Conservation (phyloP, 768 basidiomycete species). For the Kwoniella sp. region DNA sequence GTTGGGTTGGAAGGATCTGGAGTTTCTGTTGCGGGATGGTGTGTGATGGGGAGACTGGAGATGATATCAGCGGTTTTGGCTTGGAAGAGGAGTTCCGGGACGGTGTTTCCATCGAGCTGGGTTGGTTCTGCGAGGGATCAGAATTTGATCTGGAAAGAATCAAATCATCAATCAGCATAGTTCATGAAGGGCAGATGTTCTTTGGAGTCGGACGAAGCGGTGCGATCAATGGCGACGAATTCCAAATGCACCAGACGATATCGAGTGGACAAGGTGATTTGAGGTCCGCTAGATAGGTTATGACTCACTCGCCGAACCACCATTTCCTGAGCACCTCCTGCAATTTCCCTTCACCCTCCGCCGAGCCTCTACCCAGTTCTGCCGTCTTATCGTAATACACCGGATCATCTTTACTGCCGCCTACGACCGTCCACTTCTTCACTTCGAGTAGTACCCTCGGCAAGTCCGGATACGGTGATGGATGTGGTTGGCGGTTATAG, state of each 20-base stretch:
- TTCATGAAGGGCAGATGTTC: no score
- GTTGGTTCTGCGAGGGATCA: conserved; percentile 16
- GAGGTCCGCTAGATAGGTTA: neutral
- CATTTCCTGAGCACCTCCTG: conserved; percentile 42
- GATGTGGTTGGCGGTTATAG: neutral
- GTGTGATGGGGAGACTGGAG: conserved; percentile 4
- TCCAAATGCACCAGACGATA: no score
- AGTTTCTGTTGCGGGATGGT: neutral
- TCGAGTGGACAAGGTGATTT: no score
- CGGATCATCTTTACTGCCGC: conserved; percentile 36
- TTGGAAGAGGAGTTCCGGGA: conserved; percentile 1
- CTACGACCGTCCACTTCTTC: conserved; percentile 29
- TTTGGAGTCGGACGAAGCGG: neutral
- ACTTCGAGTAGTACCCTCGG: conserved; percentile 32
- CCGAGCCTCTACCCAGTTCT: conserved; percentile 25
- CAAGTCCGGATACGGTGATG: conserved; percentile 12
- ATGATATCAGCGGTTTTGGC: conserved; percentile 8
- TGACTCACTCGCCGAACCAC: conserved; percentile 45
- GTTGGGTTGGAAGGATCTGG: neutral
- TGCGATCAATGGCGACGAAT: no score
- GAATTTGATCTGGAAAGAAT: conserved; percentile 20
- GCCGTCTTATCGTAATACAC: conserved; percentile 20
- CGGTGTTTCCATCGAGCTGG: conserved; percentile 17
- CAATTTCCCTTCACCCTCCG: conserved; percentile 27
- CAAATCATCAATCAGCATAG: no score